A percentile compares a stretch with the other conserved stretches of the same genome.
Evolutionary conservation across 345 rosid species (phyloP).

Genomic region (Lepidium didymum): DNA sequence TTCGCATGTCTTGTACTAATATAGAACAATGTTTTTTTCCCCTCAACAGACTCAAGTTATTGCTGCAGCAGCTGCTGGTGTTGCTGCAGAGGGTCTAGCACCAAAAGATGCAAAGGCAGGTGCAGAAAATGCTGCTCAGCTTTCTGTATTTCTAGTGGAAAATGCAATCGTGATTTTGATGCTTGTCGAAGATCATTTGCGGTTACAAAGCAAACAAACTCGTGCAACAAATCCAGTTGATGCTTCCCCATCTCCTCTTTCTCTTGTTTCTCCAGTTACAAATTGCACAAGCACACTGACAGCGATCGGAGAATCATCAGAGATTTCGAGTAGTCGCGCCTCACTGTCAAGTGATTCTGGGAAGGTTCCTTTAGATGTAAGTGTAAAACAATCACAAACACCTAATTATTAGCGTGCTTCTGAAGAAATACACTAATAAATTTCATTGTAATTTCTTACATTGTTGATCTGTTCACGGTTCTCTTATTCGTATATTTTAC

Average conservation of each 20-base stretch:
- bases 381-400: conserved; percentile 31
- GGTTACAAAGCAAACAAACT: conserved; percentile 87
- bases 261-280: conserved; percentile 53
- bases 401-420: not conserved
- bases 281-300: conserved; percentile 38
- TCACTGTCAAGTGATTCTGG: conserved; percentile 57
- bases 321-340: conserved; percentile 49
- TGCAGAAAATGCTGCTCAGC: conserved; percentile 97
- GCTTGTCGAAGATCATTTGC: conserved; percentile 99
- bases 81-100: conserved; percentile 94
- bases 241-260: conserved; percentile 67
- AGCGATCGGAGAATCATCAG: conserved; percentile 46
- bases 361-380: conserved; percentile 81
- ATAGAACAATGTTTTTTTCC: conserved; percentile 17
- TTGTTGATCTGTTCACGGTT: not conserved
- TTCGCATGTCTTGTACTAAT: not conserved
- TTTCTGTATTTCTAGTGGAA: conserved; percentile 94
- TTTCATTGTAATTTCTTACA: not conserved
- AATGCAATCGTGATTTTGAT: conserved; percentile 96
- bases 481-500: not conserved
- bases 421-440: not conserved
- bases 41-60: conserved; percentile 93
- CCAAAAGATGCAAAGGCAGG: conserved; percentile 81
- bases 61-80: conserved; percentile 99
- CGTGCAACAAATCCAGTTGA: conserved; percentile 45